Percentiles rank a stretch among this genome's conserved stretches.
These are phyloP conservation scores for Pinus taeda DNA, from an alignment of 75 land plant species.

Conservation along the genomic window DNA sequence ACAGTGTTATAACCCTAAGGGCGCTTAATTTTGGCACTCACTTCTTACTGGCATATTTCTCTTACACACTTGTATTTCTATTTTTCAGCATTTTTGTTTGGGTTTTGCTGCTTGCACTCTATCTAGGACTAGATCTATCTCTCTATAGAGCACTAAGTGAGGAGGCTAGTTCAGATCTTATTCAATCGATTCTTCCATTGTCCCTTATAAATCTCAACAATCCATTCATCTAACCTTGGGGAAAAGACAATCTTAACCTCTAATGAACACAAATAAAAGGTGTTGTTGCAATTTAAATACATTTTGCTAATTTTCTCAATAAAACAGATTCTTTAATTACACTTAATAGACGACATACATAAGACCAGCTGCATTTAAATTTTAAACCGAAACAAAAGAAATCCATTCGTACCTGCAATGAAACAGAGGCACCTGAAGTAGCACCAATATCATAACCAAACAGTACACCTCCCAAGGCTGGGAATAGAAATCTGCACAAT, in stretches of 20 bases:
- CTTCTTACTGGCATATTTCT: too few relatives aligned
- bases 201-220: too few relatives aligned
- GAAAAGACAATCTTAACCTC: not conserved
- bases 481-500: constrained; percentile 59
- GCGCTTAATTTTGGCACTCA: too few relatives aligned
- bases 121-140: too few relatives aligned
- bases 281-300: not conserved
- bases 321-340: not conserved
- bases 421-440: constrained; percentile 91
- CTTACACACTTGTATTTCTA: too few relatives aligned
- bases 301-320: constrained; percentile 1
- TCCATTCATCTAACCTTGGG: too few relatives aligned
- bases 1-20: too few relatives aligned
- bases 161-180: too few relatives aligned
- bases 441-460: constrained; percentile 99
- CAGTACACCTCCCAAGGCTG: constrained; percentile 88
- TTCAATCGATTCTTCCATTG: too few relatives aligned
- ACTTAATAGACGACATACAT: not conserved
- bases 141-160: too few relatives aligned
- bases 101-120: too few relatives aligned
- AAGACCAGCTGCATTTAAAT: not conserved
- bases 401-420: constrained; percentile 49
- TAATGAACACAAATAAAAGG: not conserved
- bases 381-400: not conserved
- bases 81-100: too few relatives aligned